These are phyloP conservation scores for Mimosa bimucronata DNA, from an alignment of 306 rosid species.

Conservation along the genomic window DNA sequence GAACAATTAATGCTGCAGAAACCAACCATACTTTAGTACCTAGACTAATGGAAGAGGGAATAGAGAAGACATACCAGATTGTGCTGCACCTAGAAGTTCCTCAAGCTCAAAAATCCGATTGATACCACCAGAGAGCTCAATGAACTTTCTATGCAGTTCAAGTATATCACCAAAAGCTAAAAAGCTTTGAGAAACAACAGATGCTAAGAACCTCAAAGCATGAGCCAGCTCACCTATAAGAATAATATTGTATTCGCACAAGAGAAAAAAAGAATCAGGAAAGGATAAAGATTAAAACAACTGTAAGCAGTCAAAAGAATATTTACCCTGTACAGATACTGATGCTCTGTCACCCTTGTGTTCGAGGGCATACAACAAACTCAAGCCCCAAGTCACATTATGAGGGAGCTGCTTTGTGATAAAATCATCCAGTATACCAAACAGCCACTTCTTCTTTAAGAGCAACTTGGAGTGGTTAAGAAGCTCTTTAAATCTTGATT, in stretches of 20 bases:
- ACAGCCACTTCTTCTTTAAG: constrained; percentile 88
- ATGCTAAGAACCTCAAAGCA: constrained; percentile 96
- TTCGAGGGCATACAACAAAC: constrained; percentile 91
- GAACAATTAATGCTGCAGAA: constrained; percentile 27
- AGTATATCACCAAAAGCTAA: constrained; percentile 98
- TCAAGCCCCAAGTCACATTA: constrained; percentile 98
- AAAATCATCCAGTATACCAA: constrained; percentile 90
- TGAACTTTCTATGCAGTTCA: constrained; percentile 84
- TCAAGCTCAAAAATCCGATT: constrained; percentile 94
- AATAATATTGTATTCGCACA: constrained; percentile 12
- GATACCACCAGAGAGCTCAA: constrained; percentile 92
- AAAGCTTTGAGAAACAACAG: constrained; percentile 99
- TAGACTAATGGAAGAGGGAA: constrained; percentile 4
- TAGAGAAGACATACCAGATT: constrained; percentile 62
- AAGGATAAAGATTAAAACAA: constrained; percentile 22
- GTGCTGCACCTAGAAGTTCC: constrained; percentile 84
- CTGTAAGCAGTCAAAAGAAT: constrained; percentile 34
- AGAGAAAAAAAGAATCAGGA: constrained; percentile 22
- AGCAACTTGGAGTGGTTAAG: constrained; percentile 72
- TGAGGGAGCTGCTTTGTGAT: constrained; percentile 96
- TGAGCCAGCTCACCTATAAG: constrained; percentile 94
- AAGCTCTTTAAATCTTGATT: constrained; percentile 85
- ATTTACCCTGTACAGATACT: constrained; percentile 79
- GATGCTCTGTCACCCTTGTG: constrained; percentile 90
- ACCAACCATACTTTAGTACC: constrained; percentile 10